Evolutionary conservation across 306 rosid genomes (phyloP), one percentile per base, ranked within the genome.

Genomic region (Cicer bijugum): DNA sequence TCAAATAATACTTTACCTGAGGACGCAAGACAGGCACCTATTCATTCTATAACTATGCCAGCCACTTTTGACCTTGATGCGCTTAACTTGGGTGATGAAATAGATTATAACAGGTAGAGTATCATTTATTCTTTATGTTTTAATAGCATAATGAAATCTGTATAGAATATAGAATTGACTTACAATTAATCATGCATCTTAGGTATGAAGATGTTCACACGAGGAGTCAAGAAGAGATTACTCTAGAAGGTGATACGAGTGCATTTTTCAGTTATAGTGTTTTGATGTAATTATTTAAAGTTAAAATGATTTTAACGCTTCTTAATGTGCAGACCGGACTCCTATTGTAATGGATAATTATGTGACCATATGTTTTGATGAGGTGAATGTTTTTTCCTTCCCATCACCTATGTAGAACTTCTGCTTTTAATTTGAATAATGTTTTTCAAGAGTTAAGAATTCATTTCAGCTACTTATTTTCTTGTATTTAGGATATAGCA

Each of bases 21-120:
- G 80, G 93, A 84, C 43, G 86, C 91, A 2, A 81, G 85, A 56
- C 87, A 87, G 57, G 99, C 95, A 3, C 97, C 93, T 0, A 61
- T 87, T 81, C 82, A 89, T 4, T 61, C 90, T 2, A 85, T 94
- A 56, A 94, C 99, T 12, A 64, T 89, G 63, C 97, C 97, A 0
- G 84, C 83, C 6, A 87, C 85, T 10, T 88, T 88, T 33, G 81
- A 88, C 53, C 97, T 94, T 19, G 97, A 91, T 76, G 87, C 88
- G 4, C 50, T 87, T 46, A 84, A 75, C 35, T 69, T 86, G 70
- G 90, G 79, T 42, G 20, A 14, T 45, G 84, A 79, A 9, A 4
- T 70, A 7, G 62, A 80, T 9, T 0, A 12, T 59, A 81, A 70
- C 1, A 77, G 89, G 99, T 93, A 91, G 43, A 6, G 2, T 59